phyloP scores from a whole-genome alignment of 139 green algal genomes.

The Tetraselmis chui region DNA sequence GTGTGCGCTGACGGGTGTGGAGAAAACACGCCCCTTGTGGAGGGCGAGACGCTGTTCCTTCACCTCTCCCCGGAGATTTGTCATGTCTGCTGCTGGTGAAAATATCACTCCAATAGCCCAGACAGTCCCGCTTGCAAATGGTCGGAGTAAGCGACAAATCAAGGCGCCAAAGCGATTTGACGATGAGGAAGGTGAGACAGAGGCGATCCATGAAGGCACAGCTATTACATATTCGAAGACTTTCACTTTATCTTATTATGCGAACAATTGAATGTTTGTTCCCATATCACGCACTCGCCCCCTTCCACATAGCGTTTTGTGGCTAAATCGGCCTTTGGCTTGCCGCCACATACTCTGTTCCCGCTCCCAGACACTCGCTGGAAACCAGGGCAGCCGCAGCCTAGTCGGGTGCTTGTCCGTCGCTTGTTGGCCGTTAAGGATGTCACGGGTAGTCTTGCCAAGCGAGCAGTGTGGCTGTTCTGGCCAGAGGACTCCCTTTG shows the following conservation, averaged over 20 bases:
- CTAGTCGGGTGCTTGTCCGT: not conserved
- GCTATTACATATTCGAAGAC: no score
- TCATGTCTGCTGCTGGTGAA: no score
- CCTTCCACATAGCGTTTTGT: not conserved
- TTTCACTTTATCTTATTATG: not conserved
- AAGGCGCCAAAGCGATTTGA: not conserved
- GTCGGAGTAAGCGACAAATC: not conserved
- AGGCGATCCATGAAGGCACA: not conserved
- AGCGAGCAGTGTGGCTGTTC: not conserved
- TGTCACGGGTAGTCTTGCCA: not conserved
- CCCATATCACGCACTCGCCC: not conserved
- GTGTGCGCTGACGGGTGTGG: no score
- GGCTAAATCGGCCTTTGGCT: not conserved
- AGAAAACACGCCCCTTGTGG: no score
- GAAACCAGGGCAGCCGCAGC: not conserved
- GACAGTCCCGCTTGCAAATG: no score
- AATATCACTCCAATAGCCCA: no score
- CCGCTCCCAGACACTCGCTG: not conserved
- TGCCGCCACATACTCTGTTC: not conserved
- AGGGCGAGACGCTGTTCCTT: no score
- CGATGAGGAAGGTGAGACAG: not conserved
- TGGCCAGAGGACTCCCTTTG: not conserved
- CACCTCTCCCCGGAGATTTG: no score
- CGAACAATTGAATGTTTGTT: not conserved
- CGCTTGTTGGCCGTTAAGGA: not conserved